A percentile compares a stretch with the other conserved stretches of the same genome.
These are phyloP conservation scores for Erucastrum elatum DNA, from an alignment of 345 rosid genomes.

Conservation along the genomic window DNA sequence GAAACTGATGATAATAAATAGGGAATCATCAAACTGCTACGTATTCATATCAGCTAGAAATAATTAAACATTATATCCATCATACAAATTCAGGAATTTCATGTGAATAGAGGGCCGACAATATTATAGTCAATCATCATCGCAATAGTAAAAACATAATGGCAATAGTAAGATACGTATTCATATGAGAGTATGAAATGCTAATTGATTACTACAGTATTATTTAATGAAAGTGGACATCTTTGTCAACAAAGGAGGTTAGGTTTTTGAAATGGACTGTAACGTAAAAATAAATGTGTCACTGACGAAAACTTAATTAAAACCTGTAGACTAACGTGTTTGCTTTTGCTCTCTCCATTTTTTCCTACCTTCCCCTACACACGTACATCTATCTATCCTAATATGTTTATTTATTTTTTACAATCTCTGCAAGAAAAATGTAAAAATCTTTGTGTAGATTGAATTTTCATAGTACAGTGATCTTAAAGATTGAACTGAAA, in stretches of 20 bases:
- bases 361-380: background rate
- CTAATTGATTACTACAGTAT: background rate
- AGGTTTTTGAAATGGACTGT: constrained; percentile 10
- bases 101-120: constrained; percentile 31
- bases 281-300: constrained; percentile 32
- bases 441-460: background rate
- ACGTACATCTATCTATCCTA: background rate
- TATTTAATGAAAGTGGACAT: constrained; percentile 12
- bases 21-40: constrained; percentile 11
- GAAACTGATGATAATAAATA: constrained; percentile 10
- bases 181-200: constrained; percentile 13
- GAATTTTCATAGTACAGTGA: background rate
- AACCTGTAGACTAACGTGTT: constrained; percentile 17
- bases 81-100: constrained; percentile 12
- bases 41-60: constrained; percentile 1
- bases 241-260: constrained; percentile 28
- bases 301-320: constrained; percentile 26
- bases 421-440: background rate
- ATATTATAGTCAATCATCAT: constrained; percentile 32
- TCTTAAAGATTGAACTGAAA: background rate
- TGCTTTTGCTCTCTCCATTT: constrained; percentile 6
- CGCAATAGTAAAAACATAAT: constrained; percentile 11
- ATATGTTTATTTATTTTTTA: background rate
- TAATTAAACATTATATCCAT: constrained; percentile 11
- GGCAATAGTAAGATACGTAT: constrained; percentile 8